These are phyloP conservation scores for Ambrosiella xylebori DNA, from an alignment of 2,329 filamentous ascomycete species.

Conservation along the genomic window DNA sequence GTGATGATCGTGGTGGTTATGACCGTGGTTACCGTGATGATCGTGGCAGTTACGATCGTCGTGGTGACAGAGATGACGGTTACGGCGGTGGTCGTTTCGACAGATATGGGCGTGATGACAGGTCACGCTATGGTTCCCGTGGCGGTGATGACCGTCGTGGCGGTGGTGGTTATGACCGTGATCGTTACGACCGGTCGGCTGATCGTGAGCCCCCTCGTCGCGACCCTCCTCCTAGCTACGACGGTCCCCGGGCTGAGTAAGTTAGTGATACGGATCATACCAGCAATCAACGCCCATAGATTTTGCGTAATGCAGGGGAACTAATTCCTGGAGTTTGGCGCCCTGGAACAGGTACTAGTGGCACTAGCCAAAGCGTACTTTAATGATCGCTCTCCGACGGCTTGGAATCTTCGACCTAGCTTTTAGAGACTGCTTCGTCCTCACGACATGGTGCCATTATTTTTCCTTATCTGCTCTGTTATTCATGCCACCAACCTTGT, in stretches of 20 bases:
- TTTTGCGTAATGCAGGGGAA: constrained; percentile 1
- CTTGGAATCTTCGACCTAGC: too few species aligned
- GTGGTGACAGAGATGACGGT: constrained; percentile 27
- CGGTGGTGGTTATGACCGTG: constrained; percentile 26
- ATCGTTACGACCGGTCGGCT: constrained; percentile 30
- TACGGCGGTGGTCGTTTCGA: constrained; percentile 21
- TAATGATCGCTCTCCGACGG: not conserved
- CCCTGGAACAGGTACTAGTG: constrained; percentile 9
- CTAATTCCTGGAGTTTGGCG: constrained; percentile 9
- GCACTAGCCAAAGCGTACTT: not conserved
- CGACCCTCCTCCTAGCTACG: constrained; percentile 25
- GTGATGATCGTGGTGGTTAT: constrained; percentile 33
- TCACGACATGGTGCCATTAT: not conserved
- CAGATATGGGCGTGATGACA: constrained; percentile 19
- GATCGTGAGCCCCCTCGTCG: constrained; percentile 26
- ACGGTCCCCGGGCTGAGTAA: constrained; percentile 25
- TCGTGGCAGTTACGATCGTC: constrained; percentile 35
- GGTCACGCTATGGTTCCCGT: constrained; percentile 21
- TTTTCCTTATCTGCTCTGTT: not conserved
- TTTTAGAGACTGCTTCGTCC: not conserved
- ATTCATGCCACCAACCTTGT: constrained; percentile 1
- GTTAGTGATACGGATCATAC: constrained; percentile 1
- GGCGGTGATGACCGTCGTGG: constrained; percentile 18
- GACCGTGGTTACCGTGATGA: constrained; percentile 19
- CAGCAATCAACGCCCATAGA: not conserved